Evolutionary conservation across 495 filamentous ascomycete genomes (phyloP).

Genomic region (Cercophora scortea): DNA sequence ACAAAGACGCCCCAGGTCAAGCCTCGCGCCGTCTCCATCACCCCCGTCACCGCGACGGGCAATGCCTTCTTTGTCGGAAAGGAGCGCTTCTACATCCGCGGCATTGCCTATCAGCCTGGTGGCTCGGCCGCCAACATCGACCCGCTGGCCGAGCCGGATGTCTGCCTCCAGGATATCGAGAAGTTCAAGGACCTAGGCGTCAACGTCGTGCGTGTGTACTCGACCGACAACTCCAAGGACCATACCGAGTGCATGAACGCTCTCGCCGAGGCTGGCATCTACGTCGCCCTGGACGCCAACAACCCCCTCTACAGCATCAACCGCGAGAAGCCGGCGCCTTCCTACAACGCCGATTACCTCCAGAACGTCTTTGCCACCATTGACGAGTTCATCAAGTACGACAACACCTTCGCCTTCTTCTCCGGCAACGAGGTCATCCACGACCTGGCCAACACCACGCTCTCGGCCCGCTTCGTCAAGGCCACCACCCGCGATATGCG

Average conservation of each 20-base stretch:
- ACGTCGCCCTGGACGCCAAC: slow-evolving; percentile 77
- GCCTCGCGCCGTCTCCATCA: slow-evolving; percentile 36
- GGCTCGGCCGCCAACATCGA: slow-evolving; percentile 64
- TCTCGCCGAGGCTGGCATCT: slow-evolving; percentile 81
- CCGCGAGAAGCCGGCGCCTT: slow-evolving; percentile 49
- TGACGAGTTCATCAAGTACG: slow-evolving; percentile 80
- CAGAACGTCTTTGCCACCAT: slow-evolving; percentile 93
- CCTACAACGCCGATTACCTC: slow-evolving; percentile 89
- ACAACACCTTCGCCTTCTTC: slow-evolving; percentile 93
- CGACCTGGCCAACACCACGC: slow-evolving; percentile 62
- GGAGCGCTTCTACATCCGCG: slow-evolving; percentile 86
- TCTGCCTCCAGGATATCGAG: slow-evolving; percentile 77
- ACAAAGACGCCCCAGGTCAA: slow-evolving; percentile 45
- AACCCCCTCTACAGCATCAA: slow-evolving; percentile 29
- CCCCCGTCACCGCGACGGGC: slow-evolving; percentile 34
- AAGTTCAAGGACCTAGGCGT: slow-evolving; percentile 80
- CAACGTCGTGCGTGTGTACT: slow-evolving; percentile 93
- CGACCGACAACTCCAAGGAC: slow-evolving; percentile 78
- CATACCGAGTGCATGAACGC: slow-evolving; percentile 82
- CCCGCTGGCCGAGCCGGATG: slow-evolving; percentile 64
- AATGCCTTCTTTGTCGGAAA: slow-evolving; percentile 80
- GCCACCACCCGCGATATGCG: slow-evolving; percentile 90
- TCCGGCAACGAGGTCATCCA: slow-evolving; percentile 98
- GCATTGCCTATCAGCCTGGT: slow-evolving; percentile 94
- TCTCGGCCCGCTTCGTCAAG: slow-evolving; percentile 81